Base-by-base conservation (phyloP, 148 eudicot species). In the Cornus kousa region DNA sequence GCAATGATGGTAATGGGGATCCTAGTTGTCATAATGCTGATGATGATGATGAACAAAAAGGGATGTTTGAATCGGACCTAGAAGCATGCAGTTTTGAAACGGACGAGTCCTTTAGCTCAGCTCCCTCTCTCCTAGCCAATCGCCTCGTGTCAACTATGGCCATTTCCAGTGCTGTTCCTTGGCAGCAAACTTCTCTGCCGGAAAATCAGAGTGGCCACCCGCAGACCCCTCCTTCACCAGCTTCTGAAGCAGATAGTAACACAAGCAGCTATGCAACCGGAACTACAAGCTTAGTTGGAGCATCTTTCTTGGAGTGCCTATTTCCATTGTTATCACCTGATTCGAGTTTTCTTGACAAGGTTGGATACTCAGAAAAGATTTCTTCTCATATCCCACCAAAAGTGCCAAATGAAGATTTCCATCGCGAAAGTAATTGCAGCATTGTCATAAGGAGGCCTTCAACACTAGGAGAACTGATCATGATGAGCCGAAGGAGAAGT, bases 391-490 rank as follows among this genome's bases (percentile, higher is more conserved):
- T 71, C 72, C 53, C 76, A 32, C 78, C 22, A 69, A 78, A 87
- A 46, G 76, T 80, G n/a, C 80, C 53, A 17, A 77, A 33, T n/a
- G 76, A 55, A 74, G 83, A 85, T 48, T 73, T 71, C 28, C 55
- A 37, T 7, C 70, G 70, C 2, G 88, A 79, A 74, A 86, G 79
- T 66, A 87, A 84, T 31, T 72, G 69, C 22, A 86, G 86, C 66
- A 81, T 77, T 17, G 78, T 77, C 11, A 83, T 79, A n/a, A 87
- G 86, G 74, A 87, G 88, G 85, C 90, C 94, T 13, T 72, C 85
- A 9, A 95, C 97, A 20, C 89, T 93, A 1, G 99, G 94, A 60
- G 98, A 93, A 87, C 85, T 96, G 74, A 94, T 93, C 72, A 85
- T 93, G 90, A 81, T 89, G 95, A 92, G 99, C 84, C 83, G 91